Evolutionary conservation across 164 flowering plant species (phyloP), one percentile per base, ranked within the genome.

Genomic region (Liquidambar formosana): DNA sequence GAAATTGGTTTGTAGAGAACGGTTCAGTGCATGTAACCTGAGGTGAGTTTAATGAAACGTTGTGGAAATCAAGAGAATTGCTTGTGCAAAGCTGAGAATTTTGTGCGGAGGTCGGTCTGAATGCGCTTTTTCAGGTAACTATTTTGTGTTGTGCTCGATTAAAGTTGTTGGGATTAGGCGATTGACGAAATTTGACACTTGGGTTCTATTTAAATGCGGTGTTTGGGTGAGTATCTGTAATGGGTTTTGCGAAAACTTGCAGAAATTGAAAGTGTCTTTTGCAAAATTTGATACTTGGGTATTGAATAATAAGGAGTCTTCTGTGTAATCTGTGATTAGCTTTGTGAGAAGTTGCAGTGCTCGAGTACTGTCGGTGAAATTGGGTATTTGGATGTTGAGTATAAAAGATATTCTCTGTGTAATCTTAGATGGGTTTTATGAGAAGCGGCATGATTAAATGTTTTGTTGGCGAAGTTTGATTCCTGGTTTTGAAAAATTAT

Each of bases 21-120:
- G 44, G 58, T 64, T 28, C 38, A 19, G 3, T 12, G 38, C 1
- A 21, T 49, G 23, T 44, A 54, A 43, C 64, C 73, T 65, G 63
- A 72, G 67, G 26, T 76, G 70, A 66, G 79, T 19, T 76, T 76
- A 22, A 12, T 66, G 41, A n/a, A 48, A 27, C 14, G 3, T 71
- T 68, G 59, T 63, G 53, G 70, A 14, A 61, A 66, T 47, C 46
- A 16, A 41, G 60, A 28, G 45, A 9, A 23, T 72, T 41, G 12
- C 14, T 0, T 4, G 26, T 19, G 18, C 43, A n/a, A n/a, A 22
- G 27, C 4, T 43, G 16, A 12, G 19, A 43, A 21, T 64, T 63
- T 27, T 41, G 28, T 33, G 19, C n/a, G 1, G 49, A 16, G 54
- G 10, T 41, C 26, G n/a, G n/a, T 41, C 41, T 2, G 41, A 33